phyloP scores from a whole-genome alignment of 1,284 basidiomycete species.

The Cryptococcus sp. region DNA sequence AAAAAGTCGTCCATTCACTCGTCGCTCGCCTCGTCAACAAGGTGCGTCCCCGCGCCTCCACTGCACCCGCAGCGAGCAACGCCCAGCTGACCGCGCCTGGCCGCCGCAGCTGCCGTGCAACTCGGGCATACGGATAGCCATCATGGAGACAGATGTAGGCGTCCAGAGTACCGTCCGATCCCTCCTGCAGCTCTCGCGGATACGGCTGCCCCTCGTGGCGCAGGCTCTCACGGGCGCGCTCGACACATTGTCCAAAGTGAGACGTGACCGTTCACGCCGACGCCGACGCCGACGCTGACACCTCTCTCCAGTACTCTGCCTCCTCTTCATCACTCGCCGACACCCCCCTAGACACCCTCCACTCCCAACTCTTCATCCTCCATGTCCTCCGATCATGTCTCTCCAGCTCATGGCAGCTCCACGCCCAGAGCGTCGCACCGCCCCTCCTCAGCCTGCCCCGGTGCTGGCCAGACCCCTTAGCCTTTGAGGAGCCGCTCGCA shows the following conservation, averaged over 20 bases:
- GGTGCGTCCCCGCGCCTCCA: conserved; percentile 28
- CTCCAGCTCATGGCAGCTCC: conserved; percentile 66
- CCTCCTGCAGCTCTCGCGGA: conserved; percentile 69
- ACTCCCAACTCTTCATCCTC: conserved; percentile 84
- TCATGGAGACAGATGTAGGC: conserved; percentile 69
- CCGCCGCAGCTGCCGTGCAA: conserved; percentile 72
- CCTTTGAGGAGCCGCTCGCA: conserved; percentile 82
- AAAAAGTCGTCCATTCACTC: conserved; percentile 35
- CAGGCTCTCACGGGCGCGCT: conserved; percentile 71
- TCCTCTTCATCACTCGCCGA: conserved; percentile 38
- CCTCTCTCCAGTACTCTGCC: conserved; percentile 34
- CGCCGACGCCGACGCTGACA: not conserved
- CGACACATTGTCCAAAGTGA: conserved; percentile 71
- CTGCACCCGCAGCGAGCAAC: no score
- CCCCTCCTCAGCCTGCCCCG: conserved; percentile 31
- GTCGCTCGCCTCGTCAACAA: conserved; percentile 42
- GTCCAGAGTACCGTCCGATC: conserved; percentile 71
- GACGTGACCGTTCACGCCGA: conserved; percentile 3
- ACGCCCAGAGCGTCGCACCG: conserved; percentile 18
- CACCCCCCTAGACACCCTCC: conserved; percentile 67
- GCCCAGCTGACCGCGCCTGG: no score
- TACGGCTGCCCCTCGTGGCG: conserved; percentile 72
- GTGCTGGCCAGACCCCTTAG: conserved; percentile 64
- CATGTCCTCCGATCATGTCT: conserved; percentile 74
- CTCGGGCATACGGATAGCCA: conserved; percentile 68